Evolutionary conservation across 768 basidiomycete genomes (phyloP), one percentile per base, ranked within the genome.

Genomic region (Boletus sensibilis): DNA sequence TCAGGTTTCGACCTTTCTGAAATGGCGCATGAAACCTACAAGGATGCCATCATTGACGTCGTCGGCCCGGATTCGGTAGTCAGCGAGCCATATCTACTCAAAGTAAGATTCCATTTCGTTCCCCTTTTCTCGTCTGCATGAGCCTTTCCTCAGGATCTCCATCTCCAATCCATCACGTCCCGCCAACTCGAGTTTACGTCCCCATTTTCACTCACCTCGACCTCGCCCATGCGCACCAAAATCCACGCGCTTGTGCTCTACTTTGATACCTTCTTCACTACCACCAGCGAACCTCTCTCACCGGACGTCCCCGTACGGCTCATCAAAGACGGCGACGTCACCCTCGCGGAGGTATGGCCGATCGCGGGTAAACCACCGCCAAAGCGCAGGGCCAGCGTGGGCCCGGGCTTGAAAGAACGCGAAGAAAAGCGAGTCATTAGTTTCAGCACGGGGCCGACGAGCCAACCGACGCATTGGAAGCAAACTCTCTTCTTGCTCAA

Each of bases 391-490:
- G 79, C 81, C 56, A 88, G 87, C 67, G 62, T 77, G 7, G 77
- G 80, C n/a, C 72, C 72, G 4, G 67, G 66, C 1, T 59, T 75
- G 10, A 78, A 76, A 63, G 78, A 79, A 55, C 76, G 74, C 37
- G 75, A 72, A 51, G 66, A 71, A 14, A 66, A 65, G 20, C 64
- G 57, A 16, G 68, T 85, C 9, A 83, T 80, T 7, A 92, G 89
- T 69, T 92, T 99, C 73, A 95, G 92, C 63, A 98, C 96, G 0
- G 92, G 96, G 0, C 94, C 96, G 11, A 75, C 75, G 63, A 94
- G 91, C 55, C 82, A 83, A 23, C 85, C 92, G 11, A 98, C 95
- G 27, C 96, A 99, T 70, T 98, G 96, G 96, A 94, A 94, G 69
- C 96, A 99, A 68, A 94, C 96, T 0, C 64, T 93, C 3, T 97